These are phyloP conservation scores for Ashbya aceris DNA, from an alignment of 1,139 yeast species.

Conservation along the genomic window DNA sequence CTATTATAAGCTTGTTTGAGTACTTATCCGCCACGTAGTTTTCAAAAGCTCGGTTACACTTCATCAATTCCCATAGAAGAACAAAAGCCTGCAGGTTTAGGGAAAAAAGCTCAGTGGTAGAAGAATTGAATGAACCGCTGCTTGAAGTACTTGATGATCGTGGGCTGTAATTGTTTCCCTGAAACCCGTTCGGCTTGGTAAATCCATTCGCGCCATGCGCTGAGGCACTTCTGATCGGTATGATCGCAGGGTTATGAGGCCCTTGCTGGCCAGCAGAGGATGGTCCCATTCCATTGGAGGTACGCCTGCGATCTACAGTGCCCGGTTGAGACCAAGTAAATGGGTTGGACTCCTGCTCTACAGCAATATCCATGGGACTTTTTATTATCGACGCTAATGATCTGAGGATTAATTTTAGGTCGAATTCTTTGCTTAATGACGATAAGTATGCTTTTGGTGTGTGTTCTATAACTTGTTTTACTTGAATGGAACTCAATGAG, in stretches of 20 bases:
- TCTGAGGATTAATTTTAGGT: conserved; percentile 39
- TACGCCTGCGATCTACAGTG: neutral
- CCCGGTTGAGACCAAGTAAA: conserved; percentile 21
- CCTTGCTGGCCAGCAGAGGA: conserved; percentile 9
- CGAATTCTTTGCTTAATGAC: conserved; percentile 45
- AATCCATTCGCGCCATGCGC: neutral
- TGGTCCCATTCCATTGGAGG: neutral
- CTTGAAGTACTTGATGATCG: neutral
- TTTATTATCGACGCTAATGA: conserved; percentile 41
- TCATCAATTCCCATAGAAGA: conserved; percentile 68
- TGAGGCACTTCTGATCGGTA: conserved; percentile 7
- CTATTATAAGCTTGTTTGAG: conserved; percentile 46
- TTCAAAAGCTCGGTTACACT: conserved; percentile 54
- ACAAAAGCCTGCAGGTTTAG: conserved; percentile 51
- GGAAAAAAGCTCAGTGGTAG: conserved; percentile 34
- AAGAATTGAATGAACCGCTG: neutral
- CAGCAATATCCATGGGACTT: conserved; percentile 35
- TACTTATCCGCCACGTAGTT: conserved; percentile 39
- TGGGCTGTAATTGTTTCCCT: conserved; percentile 13
- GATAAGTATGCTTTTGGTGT: conserved; percentile 45
- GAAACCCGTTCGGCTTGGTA: conserved; percentile 1
- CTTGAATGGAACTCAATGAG: conserved; percentile 29
- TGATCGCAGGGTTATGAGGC: conserved; percentile 3
- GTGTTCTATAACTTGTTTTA: conserved; percentile 35
- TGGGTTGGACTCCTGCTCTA: conserved; percentile 32